Conservation (phyloP, 352 stramenopile species). For the Phytophthora megakarya region DNA sequence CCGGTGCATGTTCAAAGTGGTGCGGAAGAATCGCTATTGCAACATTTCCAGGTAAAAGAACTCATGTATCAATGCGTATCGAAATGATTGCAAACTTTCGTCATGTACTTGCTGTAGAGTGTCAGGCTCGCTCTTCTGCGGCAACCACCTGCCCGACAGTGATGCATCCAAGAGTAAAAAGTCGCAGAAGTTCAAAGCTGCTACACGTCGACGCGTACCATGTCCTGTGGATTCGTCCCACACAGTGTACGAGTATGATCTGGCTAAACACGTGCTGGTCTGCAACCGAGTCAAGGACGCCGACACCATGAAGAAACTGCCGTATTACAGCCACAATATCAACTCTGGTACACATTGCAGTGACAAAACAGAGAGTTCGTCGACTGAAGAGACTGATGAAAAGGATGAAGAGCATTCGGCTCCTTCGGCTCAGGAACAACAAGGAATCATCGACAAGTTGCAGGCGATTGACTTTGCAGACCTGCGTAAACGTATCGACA, state of each 20-base stretch:
- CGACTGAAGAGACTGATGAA: slow-evolving; percentile 10
- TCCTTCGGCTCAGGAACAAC: slow-evolving; percentile 51
- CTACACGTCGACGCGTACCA: slow-evolving; percentile 61
- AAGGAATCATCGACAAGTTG: slow-evolving; percentile 74
- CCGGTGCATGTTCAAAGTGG: slow-evolving; percentile 80
- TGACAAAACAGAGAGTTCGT: neutral
- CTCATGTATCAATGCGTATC: neutral
- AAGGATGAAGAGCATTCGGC: slow-evolving; percentile 38
- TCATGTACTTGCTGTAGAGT: slow-evolving; percentile 37
- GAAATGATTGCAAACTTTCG: slow-evolving; percentile 38
- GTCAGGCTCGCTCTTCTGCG: slow-evolving; percentile 66
- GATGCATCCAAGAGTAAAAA: slow-evolving; percentile 53
- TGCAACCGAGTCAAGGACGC: slow-evolving; percentile 82
- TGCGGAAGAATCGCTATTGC: slow-evolving; percentile 84
- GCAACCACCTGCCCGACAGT: slow-evolving; percentile 67
- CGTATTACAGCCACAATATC: slow-evolving; percentile 80
- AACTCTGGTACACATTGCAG: slow-evolving; percentile 67
- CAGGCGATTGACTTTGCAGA: slow-evolving; percentile 67
- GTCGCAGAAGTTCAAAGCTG: slow-evolving; percentile 66
- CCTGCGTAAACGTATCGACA: slow-evolving; percentile 52
- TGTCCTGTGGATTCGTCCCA: slow-evolving; percentile 75
- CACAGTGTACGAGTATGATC: slow-evolving; percentile 79
- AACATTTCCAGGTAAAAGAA: slow-evolving; percentile 67
- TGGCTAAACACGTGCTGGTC: slow-evolving; percentile 78
- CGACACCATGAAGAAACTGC: slow-evolving; percentile 56